phyloP scores from a whole-genome alignment of 179 eudicot species.

The Gypsophila paniculata region DNA sequence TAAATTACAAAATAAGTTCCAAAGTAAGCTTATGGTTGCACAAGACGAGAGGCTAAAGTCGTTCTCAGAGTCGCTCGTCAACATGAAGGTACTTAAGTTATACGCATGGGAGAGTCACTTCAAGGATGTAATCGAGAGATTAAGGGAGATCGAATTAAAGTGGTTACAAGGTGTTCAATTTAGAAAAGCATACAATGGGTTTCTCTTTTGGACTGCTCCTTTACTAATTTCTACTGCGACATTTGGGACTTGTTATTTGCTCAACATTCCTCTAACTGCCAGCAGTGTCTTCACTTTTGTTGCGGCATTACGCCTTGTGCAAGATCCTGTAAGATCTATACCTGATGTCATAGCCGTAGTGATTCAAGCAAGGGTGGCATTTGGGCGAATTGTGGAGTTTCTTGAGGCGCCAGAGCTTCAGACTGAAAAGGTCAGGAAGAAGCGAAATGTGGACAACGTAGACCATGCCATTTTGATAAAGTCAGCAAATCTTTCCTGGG shows the following conservation, averaged over 20 bases:
- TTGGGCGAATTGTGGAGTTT: conserved; percentile 51
- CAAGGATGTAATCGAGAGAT: conserved; percentile 41
- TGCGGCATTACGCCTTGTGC: conserved; percentile 73
- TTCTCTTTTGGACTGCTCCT: conserved; percentile 80
- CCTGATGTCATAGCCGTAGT: conserved; percentile 73
- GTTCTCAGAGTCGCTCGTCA: conserved; percentile 59
- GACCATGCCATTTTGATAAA: conserved; percentile 28
- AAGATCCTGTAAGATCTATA: conserved; percentile 62
- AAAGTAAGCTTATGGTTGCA: conserved; percentile 61
- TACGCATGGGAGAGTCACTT: conserved; percentile 82
- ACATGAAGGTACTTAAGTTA: conserved; percentile 73
- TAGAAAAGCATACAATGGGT: conserved; percentile 47
- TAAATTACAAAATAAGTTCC: conserved; percentile 63
- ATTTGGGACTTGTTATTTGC: conserved; percentile 68
- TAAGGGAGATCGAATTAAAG: conserved; percentile 49
- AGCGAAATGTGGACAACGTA: conserved; percentile 13
- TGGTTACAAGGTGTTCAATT: conserved; percentile 59
- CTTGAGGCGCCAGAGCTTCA: conserved; percentile 73
- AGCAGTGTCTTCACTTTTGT: conserved; percentile 80
- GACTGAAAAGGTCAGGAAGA: conserved; percentile 34
- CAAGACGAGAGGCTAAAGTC: conserved; percentile 68
- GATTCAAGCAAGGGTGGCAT: conserved; percentile 72
- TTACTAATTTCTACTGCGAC: conserved; percentile 72
- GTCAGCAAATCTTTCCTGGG: conserved; percentile 67
- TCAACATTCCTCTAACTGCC: conserved; percentile 51